Base-by-base conservation (phyloP, 768 basidiomycete genomes). In the Suillus subaureus region DNA sequence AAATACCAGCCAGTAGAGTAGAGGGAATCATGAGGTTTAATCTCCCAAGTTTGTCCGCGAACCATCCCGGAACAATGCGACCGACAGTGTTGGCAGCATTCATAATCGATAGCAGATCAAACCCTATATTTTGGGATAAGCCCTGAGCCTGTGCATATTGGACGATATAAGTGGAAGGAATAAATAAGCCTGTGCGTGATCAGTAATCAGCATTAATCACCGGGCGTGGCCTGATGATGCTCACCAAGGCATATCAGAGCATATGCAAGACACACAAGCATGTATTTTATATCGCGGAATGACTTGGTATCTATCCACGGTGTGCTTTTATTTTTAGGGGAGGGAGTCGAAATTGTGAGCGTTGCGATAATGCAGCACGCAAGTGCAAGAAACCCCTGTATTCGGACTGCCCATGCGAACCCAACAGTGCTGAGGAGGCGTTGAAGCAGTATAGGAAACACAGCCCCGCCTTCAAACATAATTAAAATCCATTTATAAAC, bases 371-470 rank as follows among this genome's bases (percentile, higher is more conserved):
- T 62, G 40, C 61, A 39, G 31, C 61, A 62, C 15, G 40, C 61
- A 26, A 62, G 45, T 26, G 39, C 39, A 11, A 62, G 13, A 33
- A 62, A 62, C n/a, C 39, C 61, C 39, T 39, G 45, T 62, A 69
- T 73, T 4, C 73, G 61, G 31, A 74, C 70, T 23, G 72, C 72
- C 73, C 73, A 74, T 21, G 63, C 62, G 51, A 74, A 74, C 33
- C 69, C 73, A 2, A 74, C 66, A 31, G 62, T 37, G 2, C 64
- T n/a, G 37, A 71, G 66, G 2, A 74, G 62, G 16, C 66, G 68
- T 28, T 71, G 51, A 28, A 52, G 51, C 28, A 52, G 18, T 28
- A 52, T 16, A 18, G 51, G 51, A 31, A 52, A 52, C 16, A 52
- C 51, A 8, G 51, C 51, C 5, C 51, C 51, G 8, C 51, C 51